Evolutionary conservation across 192 early-diverging fungal species (phyloP), one percentile per base, ranked within the genome.

Genomic region (Gamsiella multidivaricata): DNA sequence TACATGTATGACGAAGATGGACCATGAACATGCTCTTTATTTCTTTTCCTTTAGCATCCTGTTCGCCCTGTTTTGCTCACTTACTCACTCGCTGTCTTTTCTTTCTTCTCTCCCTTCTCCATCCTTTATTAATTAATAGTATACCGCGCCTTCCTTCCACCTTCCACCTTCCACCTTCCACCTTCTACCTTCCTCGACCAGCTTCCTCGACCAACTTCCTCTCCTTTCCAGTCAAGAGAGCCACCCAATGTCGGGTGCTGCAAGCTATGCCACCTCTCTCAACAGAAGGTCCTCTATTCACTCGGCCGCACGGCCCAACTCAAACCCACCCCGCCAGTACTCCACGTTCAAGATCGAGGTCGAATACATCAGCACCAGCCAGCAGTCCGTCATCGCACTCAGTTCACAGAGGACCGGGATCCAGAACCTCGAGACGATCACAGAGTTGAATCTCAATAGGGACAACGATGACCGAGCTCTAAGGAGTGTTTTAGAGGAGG

Each of bases 281-380:
- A 74, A 46, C 41, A 23, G 70, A 58, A 58, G 62, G 60, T n/a
- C 70, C 2, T 74, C 70, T 17, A 74, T 74, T 34, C 70, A 50
- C 23, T 50, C 47, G 6, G 37, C 49, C 42, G 7, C 56, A n/a
- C 54, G 46, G 11, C 36, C 55, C 25, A 49, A n/a, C 22, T 3
- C 41, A 45, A 41, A 14, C 51, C 4, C 61, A 32, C 22, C 33
- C 23, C 70, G 61, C 36, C 70, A 45, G 8, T 34, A 39, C 37
- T 72, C 63, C 3, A 65, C 70, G 0, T 34, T 74, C 14, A 63
- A 74, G 62, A 74, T 74, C 47, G 62, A 74, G 28, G 55, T 74
- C n/a, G 62, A 74, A 29, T 74, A 74, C 62, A 74, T 74, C 41
- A 64, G 62, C 41, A 33, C 61, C 20, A 47, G 20, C 39, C 63